Percentiles rank a stretch among this genome's conserved stretches.
These are phyloP conservation scores for Fragaria iinumae DNA, from an alignment of 306 rosid genomes.

Conservation along the genomic window DNA sequence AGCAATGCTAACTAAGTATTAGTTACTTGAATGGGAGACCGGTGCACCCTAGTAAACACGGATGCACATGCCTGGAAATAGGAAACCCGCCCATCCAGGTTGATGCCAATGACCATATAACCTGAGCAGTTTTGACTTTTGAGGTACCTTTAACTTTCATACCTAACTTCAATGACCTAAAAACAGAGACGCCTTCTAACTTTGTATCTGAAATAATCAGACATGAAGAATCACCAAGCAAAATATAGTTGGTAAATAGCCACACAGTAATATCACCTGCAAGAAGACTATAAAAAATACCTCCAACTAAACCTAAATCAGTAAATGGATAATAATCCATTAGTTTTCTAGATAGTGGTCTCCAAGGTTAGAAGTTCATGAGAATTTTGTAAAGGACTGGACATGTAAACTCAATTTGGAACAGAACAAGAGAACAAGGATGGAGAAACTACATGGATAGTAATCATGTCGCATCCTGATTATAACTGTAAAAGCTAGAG, in stretches of 20 bases:
- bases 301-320: neutral
- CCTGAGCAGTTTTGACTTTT: neutral
- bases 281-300: neutral
- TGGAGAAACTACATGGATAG: neutral
- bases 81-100: neutral
- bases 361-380: neutral
- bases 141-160: neutral
- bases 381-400: neutral
- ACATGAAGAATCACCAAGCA: neutral
- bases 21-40: neutral
- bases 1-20: neutral
- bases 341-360: neutral
- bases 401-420: neutral
- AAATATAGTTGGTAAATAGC: neutral
- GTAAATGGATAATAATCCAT: neutral
- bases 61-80: neutral
- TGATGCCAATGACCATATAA: neutral
- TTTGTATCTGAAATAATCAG: neutral
- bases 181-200: neutral
- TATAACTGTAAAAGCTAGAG: neutral
- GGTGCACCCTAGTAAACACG: neutral
- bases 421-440: neutral
- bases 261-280: neutral
- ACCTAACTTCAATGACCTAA: neutral
- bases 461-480: neutral